Evolutionary conservation across 345 rosid genomes (phyloP).

Genomic region (Lumnitzera littorea): DNA sequence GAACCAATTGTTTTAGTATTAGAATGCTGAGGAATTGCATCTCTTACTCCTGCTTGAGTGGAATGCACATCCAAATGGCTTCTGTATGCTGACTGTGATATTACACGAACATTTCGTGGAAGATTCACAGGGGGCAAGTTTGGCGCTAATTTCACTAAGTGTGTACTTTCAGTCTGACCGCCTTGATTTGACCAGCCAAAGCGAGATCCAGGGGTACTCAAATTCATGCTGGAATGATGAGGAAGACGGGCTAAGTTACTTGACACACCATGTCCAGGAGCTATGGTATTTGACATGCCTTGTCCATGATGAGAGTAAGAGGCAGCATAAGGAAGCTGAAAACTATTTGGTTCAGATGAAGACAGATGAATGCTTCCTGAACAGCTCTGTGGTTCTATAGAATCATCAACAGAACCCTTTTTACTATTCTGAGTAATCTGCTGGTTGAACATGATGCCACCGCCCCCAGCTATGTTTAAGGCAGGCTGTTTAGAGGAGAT

Average conservation of each 20-base stretch:
- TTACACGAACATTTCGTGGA: slow-evolving; percentile 79
- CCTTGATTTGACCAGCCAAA: slow-evolving; percentile 34
- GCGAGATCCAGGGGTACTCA: slow-evolving; percentile 29
- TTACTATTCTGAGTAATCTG: slow-evolving; percentile 14
- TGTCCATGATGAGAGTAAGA: slow-evolving; percentile 15
- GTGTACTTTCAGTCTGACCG: slow-evolving; percentile 34
- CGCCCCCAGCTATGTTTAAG: slow-evolving; percentile 21
- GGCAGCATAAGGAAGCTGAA: slow-evolving; percentile 18
- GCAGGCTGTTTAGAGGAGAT: slow-evolving; percentile 21
- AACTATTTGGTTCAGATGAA: slow-evolving; percentile 15
- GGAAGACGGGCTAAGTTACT: slow-evolving; percentile 16
- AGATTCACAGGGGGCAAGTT: slow-evolving; percentile 92
- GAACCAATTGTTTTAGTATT: too few species aligned
- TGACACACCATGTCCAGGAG: slow-evolving; percentile 14
- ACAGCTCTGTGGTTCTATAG: slow-evolving; percentile 24
- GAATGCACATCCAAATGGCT: slow-evolving; percentile 33
- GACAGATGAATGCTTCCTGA: slow-evolving; percentile 22
- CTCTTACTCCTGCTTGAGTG: slow-evolving; percentile 18
- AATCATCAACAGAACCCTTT: slow-evolving; percentile 25
- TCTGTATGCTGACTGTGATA: slow-evolving; percentile 58
- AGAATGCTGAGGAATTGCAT: slow-evolving; percentile 27
- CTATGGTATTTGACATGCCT: slow-evolving; percentile 11
- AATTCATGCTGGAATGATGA: slow-evolving; percentile 19
- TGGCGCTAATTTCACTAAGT: slow-evolving; percentile 85
- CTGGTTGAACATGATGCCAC: slow-evolving; percentile 10